Evolutionary conservation across 306 rosid species (phyloP), one percentile per base, ranked within the genome.

Genomic region (Delonix regia): DNA sequence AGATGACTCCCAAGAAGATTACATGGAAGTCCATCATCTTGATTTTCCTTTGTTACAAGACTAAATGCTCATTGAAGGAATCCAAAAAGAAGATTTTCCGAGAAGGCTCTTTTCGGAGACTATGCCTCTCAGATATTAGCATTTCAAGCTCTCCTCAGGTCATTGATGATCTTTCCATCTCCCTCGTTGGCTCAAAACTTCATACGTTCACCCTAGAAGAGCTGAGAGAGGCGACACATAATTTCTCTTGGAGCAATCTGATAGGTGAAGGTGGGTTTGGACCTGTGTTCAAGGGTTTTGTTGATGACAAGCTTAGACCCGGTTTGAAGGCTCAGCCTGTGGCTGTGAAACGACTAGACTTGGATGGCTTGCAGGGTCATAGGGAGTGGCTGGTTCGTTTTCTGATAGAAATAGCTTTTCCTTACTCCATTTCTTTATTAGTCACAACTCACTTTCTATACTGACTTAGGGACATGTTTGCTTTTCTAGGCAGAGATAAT

Each of bases 251-350:
- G 87, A 87, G 89, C 77, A 89, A 84, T 72, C 73, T 90, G 84
- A 87, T 94, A 2, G 98, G 98, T 24, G 97, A 91, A 78, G 98
- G 98, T 7, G 98, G 98, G 52, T 94, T 94, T 82, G 98, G 98
- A 36, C 97, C 96, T 11, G 98, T 94, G 28, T 90, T 83, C 78
- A 92, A 94, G 52, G 98, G 98, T 0, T 92, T 94, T 66, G 22
- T 94, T 62, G 97, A 85, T 72, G 91, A 86, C 51, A 83, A 83
- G 62, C 85, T 87, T n/a, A 86, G 88, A 68, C 79, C 74, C 14
- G 89, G 94, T 27, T 81, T 91, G 87, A 82, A 87, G 83, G 86
- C 98, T 70, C 97, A 91, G 74, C 78, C 97, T 52, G 93, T 94
- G 1, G 98, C 98, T 27, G 98, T 94, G 51, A 94, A 94, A 73